A percentile compares a stretch with the other conserved stretches of the same genome.
Conservation (phyloP, 495 filamentous ascomycete species). For the Penicillium canariense region DNA sequence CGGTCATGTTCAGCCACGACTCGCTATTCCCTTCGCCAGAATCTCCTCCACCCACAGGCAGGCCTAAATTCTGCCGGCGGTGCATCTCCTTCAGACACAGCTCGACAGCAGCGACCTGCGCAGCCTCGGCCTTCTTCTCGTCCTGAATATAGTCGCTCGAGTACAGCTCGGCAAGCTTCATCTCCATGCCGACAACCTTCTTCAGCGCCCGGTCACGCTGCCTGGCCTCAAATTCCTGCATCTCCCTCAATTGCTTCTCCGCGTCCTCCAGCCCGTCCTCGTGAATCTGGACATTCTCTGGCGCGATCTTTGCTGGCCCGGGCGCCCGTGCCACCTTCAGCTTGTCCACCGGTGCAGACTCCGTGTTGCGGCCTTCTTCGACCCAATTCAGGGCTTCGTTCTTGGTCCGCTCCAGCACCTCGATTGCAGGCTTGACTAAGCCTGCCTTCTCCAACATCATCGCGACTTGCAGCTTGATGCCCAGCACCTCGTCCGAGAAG, state of each 20-base stretch:
- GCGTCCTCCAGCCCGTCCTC: slow-evolving; percentile 31
- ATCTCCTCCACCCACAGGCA: slow-evolving; percentile 32
- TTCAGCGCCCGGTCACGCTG: slow-evolving; percentile 68
- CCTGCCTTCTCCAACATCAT: slow-evolving; percentile 73
- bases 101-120: slow-evolving; percentile 79
- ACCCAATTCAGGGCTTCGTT: slow-evolving; percentile 56
- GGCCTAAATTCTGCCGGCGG: slow-evolving; percentile 60
- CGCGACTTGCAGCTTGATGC: slow-evolving; percentile 80
- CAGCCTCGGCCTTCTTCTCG: slow-evolving; percentile 64
- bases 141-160: slow-evolving; percentile 46
- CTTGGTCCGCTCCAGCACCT: slow-evolving; percentile 64
- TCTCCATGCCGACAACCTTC: slow-evolving; percentile 68
- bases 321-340: slow-evolving; percentile 23
- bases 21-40: slow-evolving; percentile 45
- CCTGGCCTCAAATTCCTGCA: slow-evolving; percentile 48
- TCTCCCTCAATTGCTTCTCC: slow-evolving; percentile 25
- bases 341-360: slow-evolving; percentile 27
- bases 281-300: slow-evolving; percentile 25
- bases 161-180: slow-evolving; percentile 83
- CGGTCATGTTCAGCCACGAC: slow-evolving; percentile 69
- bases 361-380: slow-evolving; percentile 46
- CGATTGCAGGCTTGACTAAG: slow-evolving; percentile 60
- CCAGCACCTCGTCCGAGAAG: slow-evolving; percentile 84
- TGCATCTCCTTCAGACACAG: slow-evolving; percentile 70
- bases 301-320: slow-evolving; percentile 12